Evolutionary conservation across 805 yeast genomes (phyloP).

Genomic region (Ogataea nonfermentans): DNA sequence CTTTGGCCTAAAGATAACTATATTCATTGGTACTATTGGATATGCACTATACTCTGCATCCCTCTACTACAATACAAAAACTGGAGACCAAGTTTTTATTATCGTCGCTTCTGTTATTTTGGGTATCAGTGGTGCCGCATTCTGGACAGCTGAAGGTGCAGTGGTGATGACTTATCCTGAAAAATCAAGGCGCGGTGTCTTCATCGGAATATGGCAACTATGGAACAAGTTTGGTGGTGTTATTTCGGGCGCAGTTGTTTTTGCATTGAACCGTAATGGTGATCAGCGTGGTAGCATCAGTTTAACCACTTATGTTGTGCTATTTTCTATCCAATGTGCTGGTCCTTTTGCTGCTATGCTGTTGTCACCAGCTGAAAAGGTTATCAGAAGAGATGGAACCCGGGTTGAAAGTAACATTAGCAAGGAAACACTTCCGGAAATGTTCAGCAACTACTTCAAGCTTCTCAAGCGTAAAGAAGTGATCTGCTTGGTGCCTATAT

Average conservation of each 20-base stretch:
- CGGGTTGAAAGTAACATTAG: slow-evolving; percentile 10
- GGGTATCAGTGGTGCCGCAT: slow-evolving; percentile 28
- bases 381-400: slow-evolving; percentile 31
- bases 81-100: slow-evolving; percentile 27
- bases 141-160: slow-evolving; percentile 31
- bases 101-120: slow-evolving; percentile 26
- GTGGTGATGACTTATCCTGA: slow-evolving; percentile 28
- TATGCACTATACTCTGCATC: slow-evolving; percentile 29
- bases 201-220: slow-evolving; percentile 31
- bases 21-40: slow-evolving; percentile 26
- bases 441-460: slow-evolving; percentile 4
- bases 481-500: slow-evolving; percentile 21
- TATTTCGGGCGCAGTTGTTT: slow-evolving; percentile 28
- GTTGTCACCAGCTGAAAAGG: slow-evolving; percentile 27
- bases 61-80: slow-evolving; percentile 27
- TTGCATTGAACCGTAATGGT: slow-evolving; percentile 18
- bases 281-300: slow-evolving; percentile 21
- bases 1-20: slow-evolving; percentile 21
- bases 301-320: slow-evolving; percentile 26
- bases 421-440: slow-evolving; percentile 9
- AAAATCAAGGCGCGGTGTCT: slow-evolving; percentile 23
- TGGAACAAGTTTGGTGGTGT: slow-evolving; percentile 27
- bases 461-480: slow-evolving; percentile 22
- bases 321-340: slow-evolving; percentile 27
- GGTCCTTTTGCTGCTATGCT: slow-evolving; percentile 25